Base-by-base conservation (phyloP, 495 filamentous ascomycete genomes). In the Glonium stellatum region DNA sequence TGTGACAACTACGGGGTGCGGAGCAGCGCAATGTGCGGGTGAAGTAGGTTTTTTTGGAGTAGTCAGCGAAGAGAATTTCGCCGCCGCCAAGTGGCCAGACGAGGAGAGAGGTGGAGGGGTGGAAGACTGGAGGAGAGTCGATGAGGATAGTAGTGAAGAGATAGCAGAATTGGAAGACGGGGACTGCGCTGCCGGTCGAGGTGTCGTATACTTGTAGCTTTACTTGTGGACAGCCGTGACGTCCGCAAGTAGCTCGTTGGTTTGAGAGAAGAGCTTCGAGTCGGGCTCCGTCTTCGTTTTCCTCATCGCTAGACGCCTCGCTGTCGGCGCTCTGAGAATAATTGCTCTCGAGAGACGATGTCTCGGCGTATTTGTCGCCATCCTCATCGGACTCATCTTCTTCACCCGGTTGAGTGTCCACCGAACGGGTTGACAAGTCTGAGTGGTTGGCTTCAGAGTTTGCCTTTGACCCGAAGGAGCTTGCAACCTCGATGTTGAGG, bases 11-110 rank as follows among this genome's bases (percentile, higher is more conserved):
- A 8, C 51, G 51, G 1, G 51, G 51, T 1, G 25, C 27, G n/a
- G 51, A 54, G 11, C 21, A 35, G 51, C 51, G 51, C 51, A 54
- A 19, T 4, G 36, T 35, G 51, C 51, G 51, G 19, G 51, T 54
- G 51, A 35, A 54, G 11, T 54, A 54, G 10, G 51, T 54, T 54
- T 54, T 54, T 1, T 27, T 19, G 36, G 18, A 18, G 25, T 27
- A 54, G 36, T 54, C 51, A 23, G 51, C 51, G 27, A 54, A 54
- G 27, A 54, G 51, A 12, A 54, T 54, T 18, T 54, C 51, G 27
- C 51, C 27, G 5, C 51, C 51, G 10, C 51, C 51, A 12, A 54
- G 51, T 5, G 51, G 51, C 51, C 51, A 54, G n/a, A 54, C 51
- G 23, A 54, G 21, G 25, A 54, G 51, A 8, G 27, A 12, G 27